These are phyloP conservation scores for Grosmannia huntii DNA, from an alignment of 2,329 filamentous ascomycete genomes.

Conservation along the genomic window DNA sequence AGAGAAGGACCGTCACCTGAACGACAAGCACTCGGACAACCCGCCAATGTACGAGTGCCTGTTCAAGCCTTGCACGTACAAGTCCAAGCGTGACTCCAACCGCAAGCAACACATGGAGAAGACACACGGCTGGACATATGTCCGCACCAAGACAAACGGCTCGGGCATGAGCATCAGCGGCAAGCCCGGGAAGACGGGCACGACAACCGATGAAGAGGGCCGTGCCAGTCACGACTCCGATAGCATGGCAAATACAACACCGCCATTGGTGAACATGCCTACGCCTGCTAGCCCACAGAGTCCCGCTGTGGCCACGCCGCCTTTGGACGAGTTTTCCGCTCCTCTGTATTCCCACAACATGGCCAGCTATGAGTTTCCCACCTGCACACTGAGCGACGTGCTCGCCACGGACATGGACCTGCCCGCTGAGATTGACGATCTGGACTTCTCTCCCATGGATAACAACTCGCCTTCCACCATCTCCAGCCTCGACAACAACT, in stretches of 20 bases:
- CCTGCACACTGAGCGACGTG: constrained; percentile 12
- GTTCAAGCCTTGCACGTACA: constrained; percentile 77
- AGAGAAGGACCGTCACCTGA: constrained; percentile 88
- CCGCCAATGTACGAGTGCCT: constrained; percentile 75
- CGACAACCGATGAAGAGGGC: neutral
- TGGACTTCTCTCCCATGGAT: constrained; percentile 25
- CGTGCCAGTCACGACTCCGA: constrained; percentile 23
- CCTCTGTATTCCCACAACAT: constrained; percentile 30
- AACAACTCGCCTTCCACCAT: constrained; percentile 37
- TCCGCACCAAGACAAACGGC: constrained; percentile 85
- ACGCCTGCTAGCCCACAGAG: constrained; percentile 49
- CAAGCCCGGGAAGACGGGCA: constrained; percentile 9
- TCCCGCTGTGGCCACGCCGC: constrained; percentile 43
- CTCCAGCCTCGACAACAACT: constrained; percentile 32
- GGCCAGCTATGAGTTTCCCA: constrained; percentile 35
- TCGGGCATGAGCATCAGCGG: constrained; percentile 48
- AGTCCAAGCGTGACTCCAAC: constrained; percentile 91
- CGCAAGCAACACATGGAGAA: constrained; percentile 99
- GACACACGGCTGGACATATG: constrained; percentile 79
- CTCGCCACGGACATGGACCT: constrained; percentile 20
- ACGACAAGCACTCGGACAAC: constrained; percentile 80
- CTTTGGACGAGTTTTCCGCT: constrained; percentile 29
- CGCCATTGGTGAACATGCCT: constrained; percentile 46
- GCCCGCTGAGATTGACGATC: constrained; percentile 26
- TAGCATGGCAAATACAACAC: constrained; percentile 39